phyloP scores from a whole-genome alignment of 768 basidiomycete genomes.

The Ramaria sp. region DNA sequence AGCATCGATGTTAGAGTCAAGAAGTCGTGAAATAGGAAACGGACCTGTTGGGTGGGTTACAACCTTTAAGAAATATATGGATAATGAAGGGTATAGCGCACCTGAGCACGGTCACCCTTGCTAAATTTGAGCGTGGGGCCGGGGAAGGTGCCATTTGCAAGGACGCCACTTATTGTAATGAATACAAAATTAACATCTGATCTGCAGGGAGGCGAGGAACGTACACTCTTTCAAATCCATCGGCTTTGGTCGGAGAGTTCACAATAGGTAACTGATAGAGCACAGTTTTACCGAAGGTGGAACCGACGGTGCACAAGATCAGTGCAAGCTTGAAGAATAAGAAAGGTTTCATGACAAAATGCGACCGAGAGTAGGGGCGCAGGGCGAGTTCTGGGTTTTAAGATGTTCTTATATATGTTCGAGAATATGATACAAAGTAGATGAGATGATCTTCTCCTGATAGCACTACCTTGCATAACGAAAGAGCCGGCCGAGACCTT shows the following conservation, averaged over 20 bases:
- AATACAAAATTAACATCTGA: not conserved
- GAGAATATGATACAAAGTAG: not conserved
- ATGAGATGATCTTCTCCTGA: not conserved
- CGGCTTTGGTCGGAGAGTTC: slow-evolving; percentile 30
- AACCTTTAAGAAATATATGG: not conserved
- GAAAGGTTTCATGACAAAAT: not conserved
- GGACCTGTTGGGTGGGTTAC: not conserved
- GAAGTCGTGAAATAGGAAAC: not conserved
- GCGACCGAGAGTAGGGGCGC: not conserved
- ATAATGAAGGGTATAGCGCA: not conserved
- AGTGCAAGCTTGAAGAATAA: not conserved
- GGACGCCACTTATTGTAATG: slow-evolving; percentile 21
- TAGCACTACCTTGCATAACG: not conserved
- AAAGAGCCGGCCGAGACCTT: no score
- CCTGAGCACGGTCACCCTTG: slow-evolving; percentile 28
- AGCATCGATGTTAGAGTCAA: not conserved
- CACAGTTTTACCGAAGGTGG: not conserved
- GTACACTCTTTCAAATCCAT: slow-evolving; percentile 24
- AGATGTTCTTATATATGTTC: not conserved
- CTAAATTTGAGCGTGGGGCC: slow-evolving; percentile 29
- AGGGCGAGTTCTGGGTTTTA: not conserved
- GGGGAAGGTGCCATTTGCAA: slow-evolving; percentile 30
- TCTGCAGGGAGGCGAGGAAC: slow-evolving; percentile 10
- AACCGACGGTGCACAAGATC: not conserved
- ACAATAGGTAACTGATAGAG: slow-evolving; percentile 21